These are phyloP conservation scores for Petasospora fabianii DNA, from an alignment of 1,139 yeast genomes.

Conservation along the genomic window DNA sequence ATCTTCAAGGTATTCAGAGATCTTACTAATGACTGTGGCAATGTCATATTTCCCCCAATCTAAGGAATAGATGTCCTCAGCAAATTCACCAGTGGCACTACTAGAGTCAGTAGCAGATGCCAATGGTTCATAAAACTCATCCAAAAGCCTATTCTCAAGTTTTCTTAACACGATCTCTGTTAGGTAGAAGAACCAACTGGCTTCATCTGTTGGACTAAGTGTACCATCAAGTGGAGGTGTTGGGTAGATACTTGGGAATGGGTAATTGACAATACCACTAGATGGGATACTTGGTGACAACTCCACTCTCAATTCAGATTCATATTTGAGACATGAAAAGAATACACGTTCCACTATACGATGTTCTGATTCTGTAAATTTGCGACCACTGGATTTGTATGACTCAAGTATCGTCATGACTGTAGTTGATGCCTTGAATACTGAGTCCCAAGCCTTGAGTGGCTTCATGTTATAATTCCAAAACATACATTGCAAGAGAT, in stretches of 20 bases:
- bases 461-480: constrained; percentile 39
- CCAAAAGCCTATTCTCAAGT: constrained; percentile 42
- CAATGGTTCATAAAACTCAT: constrained; percentile 33
- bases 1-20: constrained; percentile 16
- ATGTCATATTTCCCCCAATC: constrained; percentile 21
- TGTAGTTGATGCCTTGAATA: constrained; percentile 25
- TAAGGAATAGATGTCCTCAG: constrained; percentile 15
- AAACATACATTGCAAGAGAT: constrained; percentile 37
- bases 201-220: constrained; percentile 33
- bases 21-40: constrained; percentile 9
- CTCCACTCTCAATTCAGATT: constrained; percentile 44
- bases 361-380: constrained; percentile 29
- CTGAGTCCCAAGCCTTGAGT: constrained; percentile 35
- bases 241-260: constrained; percentile 44
- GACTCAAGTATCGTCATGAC: constrained; percentile 25
- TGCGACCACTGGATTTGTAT: constrained; percentile 32
- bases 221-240: constrained; percentile 36
- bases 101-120: constrained; percentile 6
- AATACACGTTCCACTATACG: constrained; percentile 38
- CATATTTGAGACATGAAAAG: constrained; percentile 45
- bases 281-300: constrained; percentile 41
- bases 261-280: constrained; percentile 40
- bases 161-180: constrained; percentile 49
- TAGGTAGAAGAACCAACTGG: constrained; percentile 45
- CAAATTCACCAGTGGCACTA: constrained; percentile 10